phyloP scores from a whole-genome alignment of 2,329 filamentous ascomycete genomes.

The Fusarium piperis region DNA sequence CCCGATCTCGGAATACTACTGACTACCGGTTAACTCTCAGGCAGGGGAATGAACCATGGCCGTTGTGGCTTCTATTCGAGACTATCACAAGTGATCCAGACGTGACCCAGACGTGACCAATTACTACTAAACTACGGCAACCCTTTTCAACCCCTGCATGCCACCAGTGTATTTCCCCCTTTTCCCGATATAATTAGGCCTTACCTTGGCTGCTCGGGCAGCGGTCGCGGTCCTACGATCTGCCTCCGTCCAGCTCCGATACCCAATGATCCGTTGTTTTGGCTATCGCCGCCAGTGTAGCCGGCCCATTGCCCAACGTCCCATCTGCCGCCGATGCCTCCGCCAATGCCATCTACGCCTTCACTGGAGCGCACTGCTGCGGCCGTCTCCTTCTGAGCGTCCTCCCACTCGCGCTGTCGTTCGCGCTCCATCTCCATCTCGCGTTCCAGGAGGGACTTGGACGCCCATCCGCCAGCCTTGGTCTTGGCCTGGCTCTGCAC shows the following conservation, averaged over 20 bases:
- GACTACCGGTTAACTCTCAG: neutral
- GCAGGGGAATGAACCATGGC: neutral
- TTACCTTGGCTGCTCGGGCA: conserved; percentile 57
- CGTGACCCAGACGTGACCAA: neutral
- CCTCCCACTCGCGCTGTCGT: conserved; percentile 83
- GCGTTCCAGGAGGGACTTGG: conserved; percentile 77
- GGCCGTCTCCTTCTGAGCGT: conserved; percentile 72
- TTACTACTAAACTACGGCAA: neutral
- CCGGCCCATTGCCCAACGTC: conserved; percentile 81
- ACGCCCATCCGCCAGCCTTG: conserved; percentile 70
- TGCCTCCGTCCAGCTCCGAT: conserved; percentile 77
- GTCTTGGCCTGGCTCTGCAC: conserved; percentile 67
- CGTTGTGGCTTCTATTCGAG: neutral
- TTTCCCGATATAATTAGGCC: neutral
- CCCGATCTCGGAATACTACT: neutral
- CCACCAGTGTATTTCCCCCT: neutral
- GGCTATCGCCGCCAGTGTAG: conserved; percentile 78
- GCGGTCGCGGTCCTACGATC: conserved; percentile 80
- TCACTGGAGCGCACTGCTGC: conserved; percentile 61
- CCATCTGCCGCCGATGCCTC: conserved; percentile 76
- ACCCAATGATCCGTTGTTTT: conserved; percentile 73
- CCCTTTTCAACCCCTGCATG: neutral
- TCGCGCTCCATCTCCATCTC: conserved; percentile 85
- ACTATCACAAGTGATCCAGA: neutral
- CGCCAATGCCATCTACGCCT: conserved; percentile 70